Evolutionary conservation across 352 stramenopile genomes (phyloP), one percentile per base, ranked within the genome.

Genomic region (Phytophthora boehmeriae): DNA sequence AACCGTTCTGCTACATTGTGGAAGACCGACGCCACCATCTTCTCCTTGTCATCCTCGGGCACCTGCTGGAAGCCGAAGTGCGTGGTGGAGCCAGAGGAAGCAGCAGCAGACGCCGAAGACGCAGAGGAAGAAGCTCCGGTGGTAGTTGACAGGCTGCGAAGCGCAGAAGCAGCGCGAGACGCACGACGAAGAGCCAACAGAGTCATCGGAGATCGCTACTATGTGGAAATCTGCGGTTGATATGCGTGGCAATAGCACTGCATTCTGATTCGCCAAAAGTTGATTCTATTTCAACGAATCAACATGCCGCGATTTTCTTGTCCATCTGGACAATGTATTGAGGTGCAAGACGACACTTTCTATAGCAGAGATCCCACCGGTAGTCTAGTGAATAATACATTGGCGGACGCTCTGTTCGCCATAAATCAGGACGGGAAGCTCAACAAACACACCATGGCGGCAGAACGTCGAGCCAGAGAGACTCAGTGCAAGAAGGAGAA

Each of bases 1-100:
- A n/a, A 99, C 71, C 86, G 95, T 58, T 98, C 87, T 13, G 98
- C 97, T 17, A 99, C 97, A 68, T 90, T 98, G 75, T 98, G 96
- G 82, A 99, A 99, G 3, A 99, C 98, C 36, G 82, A 80, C 23
- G 92, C 87, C 1, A 99, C 98, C 68, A 98, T 89, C 4, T 78
- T 77, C 74, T 99, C 96, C 81, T 99, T 98, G 53, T 95, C 91
- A 49, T 89, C 78, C 51, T 93, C 84, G 34, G 78, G 76, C 42
- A 98, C 93, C 67, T 98, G 71, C 65, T 92, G 80, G 71, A 96
- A 97, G 47, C 90, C 90, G 62, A 96, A 96, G 71, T 96, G 88
- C 53, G 88, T 96, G 42, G 80, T 96, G 43, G 59, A 68, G 30
- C 27, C 43, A 16, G 55, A 57, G 23, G 46, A 23, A 8, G 46